Evolutionary conservation across 1,284 basidiomycete species (phyloP).

Genomic region (Ceratobasidium papillatum): DNA sequence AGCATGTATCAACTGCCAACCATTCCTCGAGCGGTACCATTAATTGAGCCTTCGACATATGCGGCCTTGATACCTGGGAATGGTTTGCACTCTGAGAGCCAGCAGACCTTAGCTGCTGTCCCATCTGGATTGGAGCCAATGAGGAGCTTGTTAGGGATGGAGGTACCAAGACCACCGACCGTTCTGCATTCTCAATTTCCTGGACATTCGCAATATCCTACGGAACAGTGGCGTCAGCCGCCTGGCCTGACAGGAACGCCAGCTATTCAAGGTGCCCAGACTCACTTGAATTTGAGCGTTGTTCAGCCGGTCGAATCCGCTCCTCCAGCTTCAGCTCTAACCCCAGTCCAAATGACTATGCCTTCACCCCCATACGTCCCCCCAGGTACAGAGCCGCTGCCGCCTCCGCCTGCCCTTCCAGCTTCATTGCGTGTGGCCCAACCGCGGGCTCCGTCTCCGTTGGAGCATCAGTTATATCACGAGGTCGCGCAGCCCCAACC

Average conservation of each 20-base stretch:
- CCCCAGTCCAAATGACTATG: neutral
- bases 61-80: neutral
- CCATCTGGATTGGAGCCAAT: neutral
- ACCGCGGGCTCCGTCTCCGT: neutral
- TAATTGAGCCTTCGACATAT: slow-evolving; percentile 13
- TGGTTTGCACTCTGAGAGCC: neutral
- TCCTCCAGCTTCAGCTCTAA: neutral
- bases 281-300: neutral
- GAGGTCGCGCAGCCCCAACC: neutral
- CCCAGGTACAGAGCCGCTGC: neutral
- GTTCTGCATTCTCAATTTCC: neutral
- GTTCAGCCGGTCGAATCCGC: neutral
- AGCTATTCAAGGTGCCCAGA: neutral
- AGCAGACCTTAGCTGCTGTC: neutral
- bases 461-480: neutral
- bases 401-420: neutral
- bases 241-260: neutral
- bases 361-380: neutral
- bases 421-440: slow-evolving; percentile 17
- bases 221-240: neutral
- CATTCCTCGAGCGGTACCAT: neutral
- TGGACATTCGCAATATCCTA: neutral
- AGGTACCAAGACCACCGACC: neutral
- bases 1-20: slow-evolving; percentile 3
- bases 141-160: neutral